Evolutionary conservation across 2,329 filamentous ascomycete species (phyloP).

Genomic region (Fusarium abutilonis): DNA sequence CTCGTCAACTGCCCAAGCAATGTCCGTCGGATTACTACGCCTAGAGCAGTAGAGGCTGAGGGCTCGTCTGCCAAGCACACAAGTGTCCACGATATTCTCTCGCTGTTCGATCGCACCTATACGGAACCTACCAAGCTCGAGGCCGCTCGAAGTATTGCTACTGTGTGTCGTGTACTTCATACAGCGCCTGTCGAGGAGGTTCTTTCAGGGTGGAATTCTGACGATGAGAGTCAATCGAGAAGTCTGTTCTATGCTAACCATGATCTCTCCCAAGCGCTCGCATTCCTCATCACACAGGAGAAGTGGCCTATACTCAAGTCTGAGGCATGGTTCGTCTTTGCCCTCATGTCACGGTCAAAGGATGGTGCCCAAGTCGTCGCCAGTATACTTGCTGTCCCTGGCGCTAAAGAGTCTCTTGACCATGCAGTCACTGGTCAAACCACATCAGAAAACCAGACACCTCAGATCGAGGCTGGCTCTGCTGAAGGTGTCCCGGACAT

Average conservation of each 20-base stretch:
- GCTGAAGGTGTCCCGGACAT: conserved; percentile 25
- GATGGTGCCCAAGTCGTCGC: conserved; percentile 61
- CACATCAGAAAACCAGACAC: conserved; percentile 23
- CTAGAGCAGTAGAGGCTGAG: conserved; percentile 49
- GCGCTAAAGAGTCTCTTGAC: conserved; percentile 57
- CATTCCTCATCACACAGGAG: conserved; percentile 64
- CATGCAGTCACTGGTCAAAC: conserved; percentile 60
- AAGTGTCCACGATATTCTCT: conserved; percentile 51
- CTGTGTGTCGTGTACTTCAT: conserved; percentile 66
- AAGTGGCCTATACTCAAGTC: conserved; percentile 69
- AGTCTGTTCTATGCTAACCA: conserved; percentile 60
- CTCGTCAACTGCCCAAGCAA: conserved; percentile 64
- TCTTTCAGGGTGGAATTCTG: conserved; percentile 50
- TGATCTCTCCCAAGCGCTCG: conserved; percentile 55
- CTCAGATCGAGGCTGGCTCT: conserved; percentile 32
- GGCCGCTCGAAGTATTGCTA: conserved; percentile 63
- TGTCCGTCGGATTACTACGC: conserved; percentile 59
- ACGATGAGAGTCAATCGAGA: conserved; percentile 3
- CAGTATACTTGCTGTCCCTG: conserved; percentile 54
- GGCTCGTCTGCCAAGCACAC: conserved; percentile 44
- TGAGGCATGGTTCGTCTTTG: conserved; percentile 70
- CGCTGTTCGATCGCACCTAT: conserved; percentile 53
- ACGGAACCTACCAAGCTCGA: conserved; percentile 67
- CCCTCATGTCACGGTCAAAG: conserved; percentile 64
- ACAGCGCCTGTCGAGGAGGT: conserved; percentile 48